A percentile compares a stretch with the other conserved stretches of the same genome.
These are phyloP conservation scores for Citrullus mucosospermus DNA, from an alignment of 306 rosid species.

Conservation along the genomic window DNA sequence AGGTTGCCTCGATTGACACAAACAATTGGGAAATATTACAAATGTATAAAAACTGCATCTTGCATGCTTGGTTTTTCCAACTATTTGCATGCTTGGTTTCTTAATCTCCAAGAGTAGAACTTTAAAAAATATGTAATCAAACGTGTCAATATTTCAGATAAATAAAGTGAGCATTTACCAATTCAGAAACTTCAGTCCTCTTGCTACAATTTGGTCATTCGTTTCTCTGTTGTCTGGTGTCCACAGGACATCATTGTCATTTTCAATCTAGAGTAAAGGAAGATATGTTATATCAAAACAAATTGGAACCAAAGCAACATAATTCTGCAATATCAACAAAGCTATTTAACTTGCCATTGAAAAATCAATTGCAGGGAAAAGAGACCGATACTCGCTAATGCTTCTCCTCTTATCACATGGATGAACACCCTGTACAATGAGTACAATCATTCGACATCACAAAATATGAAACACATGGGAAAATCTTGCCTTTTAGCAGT, in stretches of 20 bases:
- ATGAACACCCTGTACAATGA: conserved; percentile 57
- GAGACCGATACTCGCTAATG: conserved; percentile 43
- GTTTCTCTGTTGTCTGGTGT: conserved; percentile 65
- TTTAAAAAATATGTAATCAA: not conserved
- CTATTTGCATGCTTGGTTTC: not conserved
- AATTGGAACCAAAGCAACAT: not conserved
- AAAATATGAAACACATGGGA: not conserved
- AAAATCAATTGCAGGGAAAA: conserved; percentile 90
- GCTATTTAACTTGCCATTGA: conserved; percentile 35
- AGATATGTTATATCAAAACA: conserved; percentile 8
- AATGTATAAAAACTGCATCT: not conserved
- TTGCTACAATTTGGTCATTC: conserved; percentile 56
- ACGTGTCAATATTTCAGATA: not conserved
- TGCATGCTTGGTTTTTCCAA: not conserved
- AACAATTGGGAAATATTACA: not conserved
- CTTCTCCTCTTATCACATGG: conserved; percentile 92
- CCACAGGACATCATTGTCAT: conserved; percentile 67
- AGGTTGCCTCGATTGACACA: not conserved
- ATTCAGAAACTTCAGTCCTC: conserved; percentile 70
- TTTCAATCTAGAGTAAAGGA: conserved; percentile 46
- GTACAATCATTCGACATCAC: not conserved
- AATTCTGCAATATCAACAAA: not conserved
- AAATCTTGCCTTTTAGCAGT: not conserved
- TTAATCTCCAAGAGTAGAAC: not conserved
- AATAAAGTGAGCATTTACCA: conserved; percentile 38